phyloP scores from a whole-genome alignment of 2,329 filamentous ascomycete genomes.

The Botryosphaeria dothidea region DNA sequence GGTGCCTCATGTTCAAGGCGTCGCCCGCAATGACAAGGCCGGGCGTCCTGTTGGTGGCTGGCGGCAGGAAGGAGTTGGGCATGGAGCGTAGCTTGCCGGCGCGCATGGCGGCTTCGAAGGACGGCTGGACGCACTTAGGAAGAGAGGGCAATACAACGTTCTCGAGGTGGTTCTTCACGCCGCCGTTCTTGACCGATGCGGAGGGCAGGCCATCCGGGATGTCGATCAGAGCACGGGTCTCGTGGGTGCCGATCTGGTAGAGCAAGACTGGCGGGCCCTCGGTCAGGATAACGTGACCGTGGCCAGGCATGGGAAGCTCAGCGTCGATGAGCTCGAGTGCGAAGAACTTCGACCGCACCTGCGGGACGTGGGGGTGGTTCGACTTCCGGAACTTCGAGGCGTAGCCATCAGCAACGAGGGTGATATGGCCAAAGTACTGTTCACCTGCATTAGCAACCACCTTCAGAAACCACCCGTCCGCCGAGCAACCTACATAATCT shows the following conservation, averaged over 20 bases:
- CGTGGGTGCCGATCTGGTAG: slow-evolving; percentile 95
- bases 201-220: slow-evolving; percentile 76
- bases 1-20: slow-evolving; percentile 99
- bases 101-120: slow-evolving; percentile 74
- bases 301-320: slow-evolving; percentile 69
- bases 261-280: slow-evolving; percentile 78
- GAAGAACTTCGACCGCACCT: slow-evolving; percentile 85
- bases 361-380: slow-evolving; percentile 65
- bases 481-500: slow-evolving; percentile 54
- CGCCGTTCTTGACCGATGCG: slow-evolving; percentile 72
- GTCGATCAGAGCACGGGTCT: slow-evolving; percentile 88
- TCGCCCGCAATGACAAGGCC: slow-evolving; percentile 86
- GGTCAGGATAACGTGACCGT: slow-evolving; percentile 86
- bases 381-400: slow-evolving; percentile 86
- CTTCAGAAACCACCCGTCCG: background rate
- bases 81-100: slow-evolving; percentile 80
- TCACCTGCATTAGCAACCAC: background rate
- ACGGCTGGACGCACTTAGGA: slow-evolving; percentile 69
- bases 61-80: slow-evolving; percentile 93
- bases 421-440: slow-evolving; percentile 84
- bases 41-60: slow-evolving; percentile 68
- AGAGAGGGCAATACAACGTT: slow-evolving; percentile 79
- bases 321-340: slow-evolving; percentile 90
- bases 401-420: slow-evolving; percentile 90
- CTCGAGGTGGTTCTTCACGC: slow-evolving; percentile 79